These are phyloP conservation scores for Monosporascus sp. DNA, from an alignment of 2,329 filamentous ascomycete species.

Conservation along the genomic window DNA sequence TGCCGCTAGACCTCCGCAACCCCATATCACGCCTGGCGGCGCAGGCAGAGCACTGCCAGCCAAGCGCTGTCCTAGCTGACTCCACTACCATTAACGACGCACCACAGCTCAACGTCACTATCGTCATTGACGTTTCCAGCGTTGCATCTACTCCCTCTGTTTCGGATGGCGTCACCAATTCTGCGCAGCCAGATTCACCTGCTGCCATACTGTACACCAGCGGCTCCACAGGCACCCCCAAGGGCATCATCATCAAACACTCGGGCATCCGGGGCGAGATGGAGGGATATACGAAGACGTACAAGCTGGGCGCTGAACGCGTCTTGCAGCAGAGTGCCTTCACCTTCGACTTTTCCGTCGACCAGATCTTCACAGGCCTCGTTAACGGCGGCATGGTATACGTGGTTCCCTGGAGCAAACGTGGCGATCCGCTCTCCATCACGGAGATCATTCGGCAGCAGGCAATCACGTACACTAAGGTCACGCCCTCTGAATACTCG, in stretches of 20 bases:
- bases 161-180: neutral
- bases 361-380: slow-evolving; percentile 23
- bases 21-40: slow-evolving; percentile 18
- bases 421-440: slow-evolving; percentile 25
- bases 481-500: slow-evolving; percentile 33
- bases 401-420: slow-evolving; percentile 17
- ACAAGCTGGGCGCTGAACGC: slow-evolving; percentile 8
- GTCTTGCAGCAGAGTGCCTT: slow-evolving; percentile 31
- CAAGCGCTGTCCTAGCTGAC: slow-evolving; percentile 22
- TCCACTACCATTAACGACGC: neutral
- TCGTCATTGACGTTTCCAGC: no score
- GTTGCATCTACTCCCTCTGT: no score
- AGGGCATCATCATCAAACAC: slow-evolving; percentile 26
- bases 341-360: slow-evolving; percentile 17
- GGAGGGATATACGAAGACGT: slow-evolving; percentile 8
- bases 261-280: slow-evolving; percentile 20
- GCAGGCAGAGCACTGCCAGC: slow-evolving; percentile 22
- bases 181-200: neutral
- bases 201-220: slow-evolving; percentile 19
- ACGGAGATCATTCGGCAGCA: slow-evolving; percentile 25
- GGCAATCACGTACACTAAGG: slow-evolving; percentile 28
- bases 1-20: slow-evolving; percentile 28
- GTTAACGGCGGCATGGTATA: slow-evolving; percentile 22
- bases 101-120: neutral
- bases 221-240: slow-evolving; percentile 22